phyloP scores from a whole-genome alignment of 345 rosid genomes.

The Eucalyptus cladocalyx region DNA sequence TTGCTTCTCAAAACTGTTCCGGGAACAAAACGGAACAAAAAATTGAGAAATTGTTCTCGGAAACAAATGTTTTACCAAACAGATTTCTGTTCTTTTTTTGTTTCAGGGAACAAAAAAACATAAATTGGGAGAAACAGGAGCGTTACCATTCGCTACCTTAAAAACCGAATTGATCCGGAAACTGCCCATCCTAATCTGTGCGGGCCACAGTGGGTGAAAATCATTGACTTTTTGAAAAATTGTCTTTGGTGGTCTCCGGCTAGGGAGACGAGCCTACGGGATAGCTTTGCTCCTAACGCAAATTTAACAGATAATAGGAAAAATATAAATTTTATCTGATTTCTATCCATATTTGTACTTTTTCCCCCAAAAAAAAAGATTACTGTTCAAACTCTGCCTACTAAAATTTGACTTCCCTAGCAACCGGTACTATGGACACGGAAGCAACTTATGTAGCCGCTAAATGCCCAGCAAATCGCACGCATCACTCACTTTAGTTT shows the following conservation, averaged over 20 bases:
- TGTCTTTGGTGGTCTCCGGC: background rate
- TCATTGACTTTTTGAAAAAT: too few species aligned
- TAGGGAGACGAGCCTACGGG: background rate
- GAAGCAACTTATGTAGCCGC: background rate
- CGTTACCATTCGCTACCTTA: too few species aligned
- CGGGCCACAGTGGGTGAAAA: background rate
- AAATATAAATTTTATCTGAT: background rate
- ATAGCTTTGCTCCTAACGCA: background rate
- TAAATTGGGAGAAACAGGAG: too few species aligned
- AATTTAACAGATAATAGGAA: background rate
- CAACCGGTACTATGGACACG: background rate
- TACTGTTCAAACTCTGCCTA: background rate
- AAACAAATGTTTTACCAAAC: too few species aligned
- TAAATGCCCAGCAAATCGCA: too few species aligned
- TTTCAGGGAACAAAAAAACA: too few species aligned
- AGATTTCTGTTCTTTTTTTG: too few species aligned
- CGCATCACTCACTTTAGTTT: background rate
- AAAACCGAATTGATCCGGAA: accelerated
- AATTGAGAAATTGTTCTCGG: too few species aligned
- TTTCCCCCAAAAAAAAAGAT: too few species aligned
- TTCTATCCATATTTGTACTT: background rate
- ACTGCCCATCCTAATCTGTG: too few species aligned
- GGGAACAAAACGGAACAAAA: too few species aligned
- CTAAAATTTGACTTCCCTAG: background rate
- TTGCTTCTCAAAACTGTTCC: too few species aligned